Evolutionary conservation across 2,329 filamentous ascomycete species (phyloP).

Genomic region (Aureobasidium melanogenum): DNA sequence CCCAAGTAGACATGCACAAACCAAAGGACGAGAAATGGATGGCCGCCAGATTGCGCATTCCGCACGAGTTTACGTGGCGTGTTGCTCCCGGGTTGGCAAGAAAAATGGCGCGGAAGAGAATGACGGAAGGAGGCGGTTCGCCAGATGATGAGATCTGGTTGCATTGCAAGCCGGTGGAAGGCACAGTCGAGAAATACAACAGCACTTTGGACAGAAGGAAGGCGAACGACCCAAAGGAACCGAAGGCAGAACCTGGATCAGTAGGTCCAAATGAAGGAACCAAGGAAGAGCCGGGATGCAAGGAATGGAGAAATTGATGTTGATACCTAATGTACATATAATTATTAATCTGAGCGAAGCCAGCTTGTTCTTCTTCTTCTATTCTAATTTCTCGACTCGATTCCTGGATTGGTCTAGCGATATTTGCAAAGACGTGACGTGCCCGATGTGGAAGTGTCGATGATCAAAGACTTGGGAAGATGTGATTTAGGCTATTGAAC

Average conservation of each 20-base stretch:
- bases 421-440: not conserved
- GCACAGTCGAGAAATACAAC: not conserved
- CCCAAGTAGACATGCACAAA: constrained; percentile 38
- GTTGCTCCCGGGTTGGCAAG: constrained; percentile 37
- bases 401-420: not conserved
- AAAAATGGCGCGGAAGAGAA: constrained; percentile 27
- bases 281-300: not conserved
- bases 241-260: not conserved
- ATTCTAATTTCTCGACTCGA: not conserved
- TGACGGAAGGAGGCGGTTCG: constrained; percentile 32
- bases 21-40: constrained; percentile 50
- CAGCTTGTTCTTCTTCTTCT: not conserved
- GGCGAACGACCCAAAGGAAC: not conserved
- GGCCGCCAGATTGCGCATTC: constrained; percentile 48
- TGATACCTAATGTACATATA: not conserved
- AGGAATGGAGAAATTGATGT: not conserved
- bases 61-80: constrained; percentile 48
- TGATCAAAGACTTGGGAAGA: no score
- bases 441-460: not conserved
- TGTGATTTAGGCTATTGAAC: no score
- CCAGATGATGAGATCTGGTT: constrained; percentile 45
- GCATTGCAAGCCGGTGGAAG: constrained; percentile 34
- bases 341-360: not conserved
- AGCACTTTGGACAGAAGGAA: not conserved
- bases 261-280: not conserved